These are phyloP conservation scores for Gilbertella persicaria DNA, from an alignment of 371 early-diverging fungal species.

Conservation along the genomic window DNA sequence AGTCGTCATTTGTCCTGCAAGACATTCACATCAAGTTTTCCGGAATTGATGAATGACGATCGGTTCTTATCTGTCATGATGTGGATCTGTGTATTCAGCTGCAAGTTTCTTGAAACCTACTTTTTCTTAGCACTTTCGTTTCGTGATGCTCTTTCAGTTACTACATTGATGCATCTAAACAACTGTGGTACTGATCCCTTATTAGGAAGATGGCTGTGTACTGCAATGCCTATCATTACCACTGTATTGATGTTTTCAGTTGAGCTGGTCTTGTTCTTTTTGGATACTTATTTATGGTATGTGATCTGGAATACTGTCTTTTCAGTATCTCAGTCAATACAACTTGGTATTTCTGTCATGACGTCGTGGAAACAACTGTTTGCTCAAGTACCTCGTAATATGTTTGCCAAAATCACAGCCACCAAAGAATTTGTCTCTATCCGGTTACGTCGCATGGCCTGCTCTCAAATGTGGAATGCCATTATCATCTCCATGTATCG, in stretches of 20 bases:
- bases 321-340: conserved; percentile 77
- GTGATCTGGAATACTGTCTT: conserved; percentile 84
- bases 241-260: conserved; percentile 75
- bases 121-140: conserved; percentile 81
- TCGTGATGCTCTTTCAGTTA: conserved; percentile 73
- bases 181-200: conserved; percentile 57
- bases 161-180: conserved; percentile 51
- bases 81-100: conserved; percentile 75
- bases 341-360: conserved; percentile 82
- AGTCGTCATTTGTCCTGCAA: conserved; percentile 61
- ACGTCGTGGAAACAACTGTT: conserved; percentile 86
- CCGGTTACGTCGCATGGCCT: conserved; percentile 72
- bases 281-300: conserved; percentile 93
- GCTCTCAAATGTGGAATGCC: conserved; percentile 90
- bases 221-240: conserved; percentile 65
- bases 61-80: conserved; percentile 71
- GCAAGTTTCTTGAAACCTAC: conserved; percentile 84
- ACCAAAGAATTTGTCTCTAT: conserved; percentile 67
- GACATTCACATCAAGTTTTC: conserved; percentile 80
- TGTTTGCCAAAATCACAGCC: conserved; percentile 75
- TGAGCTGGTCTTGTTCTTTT: conserved; percentile 78
- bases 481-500: conserved; percentile 86
- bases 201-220: conserved; percentile 56
- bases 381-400: conserved; percentile 74
- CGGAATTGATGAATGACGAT: conserved; percentile 63